Evolutionary conservation across 495 filamentous ascomycete genomes (phyloP), one percentile per base, ranked within the genome.

Genomic region (Tuber calosporum): DNA sequence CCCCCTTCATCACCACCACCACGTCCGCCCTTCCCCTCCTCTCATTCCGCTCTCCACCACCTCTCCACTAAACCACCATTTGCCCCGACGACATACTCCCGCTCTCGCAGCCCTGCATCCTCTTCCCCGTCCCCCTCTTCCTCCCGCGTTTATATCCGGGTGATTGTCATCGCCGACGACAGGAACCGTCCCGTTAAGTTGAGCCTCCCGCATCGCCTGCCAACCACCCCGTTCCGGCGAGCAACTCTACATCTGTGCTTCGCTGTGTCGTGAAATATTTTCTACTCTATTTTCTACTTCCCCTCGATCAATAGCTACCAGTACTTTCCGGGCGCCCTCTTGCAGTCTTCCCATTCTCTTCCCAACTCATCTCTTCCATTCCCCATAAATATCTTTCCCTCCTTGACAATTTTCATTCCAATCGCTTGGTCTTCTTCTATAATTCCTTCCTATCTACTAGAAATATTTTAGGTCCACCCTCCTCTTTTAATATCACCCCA

Each of bases 101-200:
- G 83, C 83, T 81, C 83, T 83, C 82, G 81, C 82, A 84, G 78
- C 72, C 48, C 74, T 69, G 72, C 77, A 68, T 73, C 72, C 72
- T 79, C 77, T 67, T 74, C 71, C 68, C 69, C 69, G 69, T 71
- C 71, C 80, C 69, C 71, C 80, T 72, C 72, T 72, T 73, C 79
- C 77, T 72, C 74, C 68, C 72, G 70, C 48, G 66, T 66, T 66
- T 75, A 75, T 75, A 78, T 78, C 76, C 70, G 74, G 68, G 76
- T 78, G 76, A 77, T 78, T 78, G 76, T 77, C 75, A 73, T 77
- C 75, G 68, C 75, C 76, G 75, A 78, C 76, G 71, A 78, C 75
- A 78, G 71, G 75, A 75, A 62, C 76, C 76, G 75, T 75, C 74
- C 76, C 58, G 76, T 75, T 77, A 73, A 73, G 74, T 69, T 74